Percentiles rank a stretch among this genome's conserved stretches.
Evolutionary conservation across 2,329 filamentous ascomycete genomes (phyloP).

Genomic region (Pezicula radicicola): DNA sequence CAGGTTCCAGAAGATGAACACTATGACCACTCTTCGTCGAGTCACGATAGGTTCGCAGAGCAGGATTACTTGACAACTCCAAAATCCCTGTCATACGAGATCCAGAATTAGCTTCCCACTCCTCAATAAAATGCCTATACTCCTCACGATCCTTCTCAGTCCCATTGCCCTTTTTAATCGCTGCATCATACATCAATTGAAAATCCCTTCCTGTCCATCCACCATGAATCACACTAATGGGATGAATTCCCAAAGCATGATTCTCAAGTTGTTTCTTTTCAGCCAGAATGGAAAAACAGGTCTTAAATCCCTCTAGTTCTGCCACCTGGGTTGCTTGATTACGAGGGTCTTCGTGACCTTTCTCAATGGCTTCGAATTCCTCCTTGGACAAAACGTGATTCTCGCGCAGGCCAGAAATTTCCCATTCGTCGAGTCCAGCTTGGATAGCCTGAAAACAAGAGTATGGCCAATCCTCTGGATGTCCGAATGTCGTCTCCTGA

Average conservation of each 20-base stretch:
- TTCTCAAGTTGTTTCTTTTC: conserved; percentile 15
- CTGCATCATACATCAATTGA: conserved; percentile 10
- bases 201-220: conserved; percentile 8
- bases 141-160: conserved; percentile 4
- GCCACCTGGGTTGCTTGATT: conserved; percentile 4
- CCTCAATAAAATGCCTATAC: conserved; percentile 1
- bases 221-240: conserved; percentile 11
- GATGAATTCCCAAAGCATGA: conserved; percentile 5
- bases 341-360: background rate
- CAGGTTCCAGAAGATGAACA: conserved; percentile 2
- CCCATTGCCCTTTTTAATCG: conserved; percentile 11
- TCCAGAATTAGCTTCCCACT: background rate
- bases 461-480: conserved; percentile 1
- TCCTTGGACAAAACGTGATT: conserved; percentile 2
- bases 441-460: conserved; percentile 1
- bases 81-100: background rate
- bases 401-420: background rate
- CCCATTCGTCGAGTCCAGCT: conserved; percentile 2
- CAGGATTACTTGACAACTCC: background rate
- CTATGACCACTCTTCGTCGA: conserved; percentile 1
- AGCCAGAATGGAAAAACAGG: conserved; percentile 3
- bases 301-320: conserved; percentile 4
- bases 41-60: background rate
- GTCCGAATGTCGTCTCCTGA: conserved; percentile 5
- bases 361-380: conserved; percentile 4